Base-by-base conservation (phyloP, 106 monocot genomes). In the Ottelia alismoides region DNA sequence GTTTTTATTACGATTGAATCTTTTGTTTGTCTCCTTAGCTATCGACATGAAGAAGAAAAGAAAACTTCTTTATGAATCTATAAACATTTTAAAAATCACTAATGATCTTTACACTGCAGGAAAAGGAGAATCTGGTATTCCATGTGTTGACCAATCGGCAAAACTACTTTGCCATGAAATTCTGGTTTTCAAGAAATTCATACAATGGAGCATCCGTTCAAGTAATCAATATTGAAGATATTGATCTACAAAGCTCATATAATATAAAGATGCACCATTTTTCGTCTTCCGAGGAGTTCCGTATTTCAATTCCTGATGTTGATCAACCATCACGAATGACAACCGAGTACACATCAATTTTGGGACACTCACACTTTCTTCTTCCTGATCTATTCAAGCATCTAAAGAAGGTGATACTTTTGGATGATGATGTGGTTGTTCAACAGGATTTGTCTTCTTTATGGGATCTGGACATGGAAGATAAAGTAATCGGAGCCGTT, bases 91-190 rank as follows among this genome's bases (percentile, higher is more conserved):
- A n/a, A n/a, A n/a, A n/a, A n/a, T n/a, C n/a, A n/a, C n/a, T n/a
- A n/a, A n/a, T n/a, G n/a, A n/a, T n/a, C n/a, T 47, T 49, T 11
- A 26, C 29, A 9, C 35, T 64, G 44, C 72, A 92, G 87, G 65
- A 76, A 52, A 70, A 61, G 58, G 69, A 52, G 59, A 68, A 72
- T 55, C 50, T 87, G 45, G 72, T 83, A 65, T 87, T 92, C 49
- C 77, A 92, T 70, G 22, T 92, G 27, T 57, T 92, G 18, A 92
- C 92, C 16, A 79, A 87, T 72, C 35, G 32, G 22, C 72, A 83
- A 44, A 92, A 92, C 63, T 92, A 67, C 32, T 87, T 80, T 72
- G 71, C 92, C 27, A 74, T 87, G 69, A 92, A 78, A 65, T 35
- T 65, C 27, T 92, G 92, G 92, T 92, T 83, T 55, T 60, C 48